Base-by-base conservation (phyloP, 2,329 filamentous ascomycete genomes). In the Hypomyces perniciosus region DNA sequence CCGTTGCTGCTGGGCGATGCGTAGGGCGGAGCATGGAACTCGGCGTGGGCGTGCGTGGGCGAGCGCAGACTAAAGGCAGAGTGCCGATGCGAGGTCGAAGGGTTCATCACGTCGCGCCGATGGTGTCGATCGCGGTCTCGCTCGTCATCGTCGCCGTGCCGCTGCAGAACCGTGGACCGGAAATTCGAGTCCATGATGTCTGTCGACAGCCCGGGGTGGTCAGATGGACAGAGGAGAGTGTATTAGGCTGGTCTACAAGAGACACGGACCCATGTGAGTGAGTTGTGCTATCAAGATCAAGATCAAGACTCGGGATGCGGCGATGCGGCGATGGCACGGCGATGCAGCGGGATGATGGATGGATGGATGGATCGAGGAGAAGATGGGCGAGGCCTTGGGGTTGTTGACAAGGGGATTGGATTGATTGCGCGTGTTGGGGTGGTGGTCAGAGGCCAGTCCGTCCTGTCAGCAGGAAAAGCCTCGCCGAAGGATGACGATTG, bases 31-130 rank as follows among this genome's bases (percentile, higher is more conserved):
- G 62, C 57, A 55, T 65, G 65, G 48, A 69, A 73, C 56, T 74
- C 71, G 57, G 69, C 54, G 54, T 72, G 72, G 53, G 69, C 52
- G 56, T 72, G 71, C 44, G 74, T 72, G 55, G 75, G 74, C 53
- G 76, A 78, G 62, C 75, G 71, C 64, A 77, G 65, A 62, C 66
- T 73, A 64, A 78, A 77, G 65, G 64, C 64, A 53, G 72, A 68
- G 60, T 71, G 72, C 56, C 67, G 69, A 57, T 69, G 65, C 58
- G 61, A 57, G 61, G 56, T 60, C 62, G 63, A 56, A 61, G 69
- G 68, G 61, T 70, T 73, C 63, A 74, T 66, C 59, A 75, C 72
- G 65, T 78, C 74, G 71, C 72, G 75, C 59, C 69, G 66, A 45
- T 68, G 69, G 58, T 62, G 62, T 51, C 64, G 64, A 56, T 68